Percentiles rank a stretch among this genome's conserved stretches.
phyloP scores from a whole-genome alignment of 495 filamentous ascomycete species.

The Penicillium atrosanguineum region DNA sequence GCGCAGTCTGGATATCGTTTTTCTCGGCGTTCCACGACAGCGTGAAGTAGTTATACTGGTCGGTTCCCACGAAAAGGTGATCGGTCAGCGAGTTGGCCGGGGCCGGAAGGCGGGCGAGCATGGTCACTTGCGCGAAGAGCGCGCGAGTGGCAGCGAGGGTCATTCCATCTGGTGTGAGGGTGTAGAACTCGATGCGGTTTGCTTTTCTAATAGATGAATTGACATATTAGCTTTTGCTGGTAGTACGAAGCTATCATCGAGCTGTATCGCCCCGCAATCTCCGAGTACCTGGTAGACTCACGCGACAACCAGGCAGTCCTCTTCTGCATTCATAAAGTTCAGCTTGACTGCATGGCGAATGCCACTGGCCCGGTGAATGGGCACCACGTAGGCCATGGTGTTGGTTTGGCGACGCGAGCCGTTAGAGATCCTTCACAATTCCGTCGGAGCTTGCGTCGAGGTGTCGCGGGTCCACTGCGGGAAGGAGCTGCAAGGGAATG shows the following conservation, averaged over 20 bases:
- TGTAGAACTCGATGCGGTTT: slow-evolving; percentile 89
- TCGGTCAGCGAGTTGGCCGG: slow-evolving; percentile 73
- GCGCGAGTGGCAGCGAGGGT: slow-evolving; percentile 58
- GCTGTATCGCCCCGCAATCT: not conserved
- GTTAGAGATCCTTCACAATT: not conserved
- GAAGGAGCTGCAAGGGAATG: not conserved
- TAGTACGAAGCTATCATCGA: not conserved
- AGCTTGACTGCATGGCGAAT: slow-evolving; percentile 83
- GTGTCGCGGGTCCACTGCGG: slow-evolving; percentile 11
- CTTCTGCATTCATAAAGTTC: slow-evolving; percentile 66
- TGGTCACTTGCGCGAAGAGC: slow-evolving; percentile 80
- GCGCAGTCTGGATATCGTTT: slow-evolving; percentile 64
- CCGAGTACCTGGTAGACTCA: slow-evolving; percentile 44
- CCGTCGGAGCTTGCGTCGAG: slow-evolving; percentile 9
- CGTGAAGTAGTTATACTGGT: slow-evolving; percentile 86
- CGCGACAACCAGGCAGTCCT: slow-evolving; percentile 85
- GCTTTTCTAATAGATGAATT: slow-evolving; percentile 60
- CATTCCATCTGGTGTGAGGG: slow-evolving; percentile 56
- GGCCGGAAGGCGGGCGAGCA: slow-evolving; percentile 73
- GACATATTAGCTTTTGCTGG: slow-evolving; percentile 4
- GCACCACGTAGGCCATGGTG: slow-evolving; percentile 88
- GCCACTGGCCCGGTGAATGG: slow-evolving; percentile 88
- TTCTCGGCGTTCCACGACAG: slow-evolving; percentile 71
- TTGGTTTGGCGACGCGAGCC: not conserved
- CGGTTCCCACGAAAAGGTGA: slow-evolving; percentile 89